Base-by-base conservation (phyloP, 139 green algal species). In the Choricystis sp. region DNA sequence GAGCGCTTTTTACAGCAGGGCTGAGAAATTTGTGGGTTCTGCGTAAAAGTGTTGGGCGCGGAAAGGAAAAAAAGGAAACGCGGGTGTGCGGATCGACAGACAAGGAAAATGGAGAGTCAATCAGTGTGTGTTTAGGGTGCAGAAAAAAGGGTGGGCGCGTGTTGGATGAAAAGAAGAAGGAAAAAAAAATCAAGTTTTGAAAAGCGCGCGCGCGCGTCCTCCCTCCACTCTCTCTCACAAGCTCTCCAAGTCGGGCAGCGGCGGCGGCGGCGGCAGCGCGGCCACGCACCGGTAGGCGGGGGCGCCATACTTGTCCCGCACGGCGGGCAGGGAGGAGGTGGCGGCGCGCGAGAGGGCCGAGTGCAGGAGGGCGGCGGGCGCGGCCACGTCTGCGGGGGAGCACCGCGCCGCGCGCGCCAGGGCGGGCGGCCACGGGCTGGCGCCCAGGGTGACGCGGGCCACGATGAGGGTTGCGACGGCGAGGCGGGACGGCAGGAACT, bases 401-500 rank as follows among this genome's bases (percentile, higher is more conserved):
- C 9, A 9, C 9, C 40, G 40, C 40, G 40, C 9, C 9, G 9
- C 9, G 29, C 22, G 57, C 27, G 31, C 57, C 56, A 63, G 48
- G 40, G 22, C 29, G 25, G 48, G 19, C 40, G 9, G 9, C 40
- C 40, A 52, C 40, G 40, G 40, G 9, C 9, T 16, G 9, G 40
- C 40, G 67, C 24, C 59, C 26, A 80, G 63, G 4, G 66, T 89
- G 29, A 79, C 69, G 23, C 80, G 77, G 23, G 87, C 85, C 4
- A 96, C 69, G 62, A 90, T 82, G 2, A 96, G 78, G 31, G 75
- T 74, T 4, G 84, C 80, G 2, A 86, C 89, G 19, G 84, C 89
- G 21, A 95, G 70, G 28, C 81, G 66, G 31, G 77, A 90, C 20
- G 87, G 84, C 66, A 88, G 71, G 66, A 83, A 95, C 23, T 75